phyloP scores from a whole-genome alignment of 2,329 filamentous ascomycete species.

The Aspergillus vadensis region DNA sequence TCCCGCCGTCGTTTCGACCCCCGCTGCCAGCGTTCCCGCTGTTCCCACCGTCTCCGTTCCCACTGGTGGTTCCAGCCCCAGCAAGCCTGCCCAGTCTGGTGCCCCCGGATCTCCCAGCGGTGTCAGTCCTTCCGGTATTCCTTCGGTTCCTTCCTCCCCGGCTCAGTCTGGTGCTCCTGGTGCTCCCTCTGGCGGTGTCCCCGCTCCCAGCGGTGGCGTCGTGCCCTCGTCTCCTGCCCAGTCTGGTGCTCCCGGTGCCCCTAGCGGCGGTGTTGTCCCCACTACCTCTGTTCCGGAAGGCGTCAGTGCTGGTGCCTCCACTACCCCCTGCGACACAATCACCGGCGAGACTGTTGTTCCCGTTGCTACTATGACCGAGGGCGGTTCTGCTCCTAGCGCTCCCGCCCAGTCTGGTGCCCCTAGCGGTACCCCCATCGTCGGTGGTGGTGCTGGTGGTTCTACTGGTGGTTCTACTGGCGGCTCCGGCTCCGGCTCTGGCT shows the following conservation, averaged over 20 bases:
- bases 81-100: conserved; percentile 9
- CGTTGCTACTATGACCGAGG: conserved; percentile 13
- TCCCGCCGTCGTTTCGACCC: conserved; percentile 11
- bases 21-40: conserved; percentile 9
- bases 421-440: conserved; percentile 9
- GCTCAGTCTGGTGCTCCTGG: conserved; percentile 11
- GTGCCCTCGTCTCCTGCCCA: conserved; percentile 16
- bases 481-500: background rate
- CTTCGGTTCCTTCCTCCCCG: conserved; percentile 11
- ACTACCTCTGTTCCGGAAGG: conserved; percentile 11
- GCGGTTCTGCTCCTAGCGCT: conserved; percentile 14
- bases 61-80: conserved; percentile 12
- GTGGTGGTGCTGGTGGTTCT: conserved; percentile 23
- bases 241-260: background rate
- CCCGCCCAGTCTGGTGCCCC: conserved; percentile 15
- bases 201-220: background rate
- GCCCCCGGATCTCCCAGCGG: background rate
- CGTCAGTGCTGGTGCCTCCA: conserved; percentile 2
- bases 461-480: conserved; percentile 9
- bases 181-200: no score
- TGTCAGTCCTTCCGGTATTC: conserved; percentile 12
- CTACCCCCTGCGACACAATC: conserved; percentile 7
- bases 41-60: conserved; percentile 11
- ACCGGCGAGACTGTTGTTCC: conserved; percentile 14
- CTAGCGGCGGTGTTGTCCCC: background rate